phyloP scores from a whole-genome alignment of 2,329 filamentous ascomycete genomes.

The Berkeleyomyces basicola region DNA sequence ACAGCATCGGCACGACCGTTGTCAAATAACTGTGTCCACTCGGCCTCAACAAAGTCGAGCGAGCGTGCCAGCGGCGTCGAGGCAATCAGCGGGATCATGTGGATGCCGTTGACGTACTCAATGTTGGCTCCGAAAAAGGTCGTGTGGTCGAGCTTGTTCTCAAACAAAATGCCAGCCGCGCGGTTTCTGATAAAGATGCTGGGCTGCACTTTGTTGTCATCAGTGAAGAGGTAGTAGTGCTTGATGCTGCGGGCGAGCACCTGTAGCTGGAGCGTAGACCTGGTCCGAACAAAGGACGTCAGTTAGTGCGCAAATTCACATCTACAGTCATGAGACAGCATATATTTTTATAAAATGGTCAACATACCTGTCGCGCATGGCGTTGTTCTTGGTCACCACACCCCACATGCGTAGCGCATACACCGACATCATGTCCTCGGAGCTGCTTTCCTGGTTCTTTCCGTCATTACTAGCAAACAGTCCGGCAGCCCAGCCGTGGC shows the following conservation, averaged over 20 bases:
- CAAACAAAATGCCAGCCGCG: slow-evolving; percentile 57
- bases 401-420: slow-evolving; percentile 96
- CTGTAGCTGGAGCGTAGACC: slow-evolving; percentile 68
- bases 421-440: slow-evolving; percentile 74
- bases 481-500: slow-evolving; percentile 84
- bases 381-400: slow-evolving; percentile 51
- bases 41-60: slow-evolving; percentile 55
- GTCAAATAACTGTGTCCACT: slow-evolving; percentile 68
- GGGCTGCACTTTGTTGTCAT: slow-evolving; percentile 54
- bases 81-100: slow-evolving; percentile 66
- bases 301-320: neutral
- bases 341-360: neutral
- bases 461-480: slow-evolving; percentile 55
- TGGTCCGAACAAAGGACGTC: slow-evolving; percentile 15
- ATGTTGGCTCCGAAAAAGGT: slow-evolving; percentile 69
- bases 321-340: too few relatives aligned
- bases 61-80: slow-evolving; percentile 50
- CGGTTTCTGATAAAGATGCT: slow-evolving; percentile 67
- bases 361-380: slow-evolving; percentile 55
- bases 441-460: slow-evolving; percentile 74
- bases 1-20: slow-evolving; percentile 47
- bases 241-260: slow-evolving; percentile 58
- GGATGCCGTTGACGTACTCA: slow-evolving; percentile 61
- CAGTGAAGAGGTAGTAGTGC: slow-evolving; percentile 67
- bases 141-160: slow-evolving; percentile 88